A percentile compares a stretch with the other conserved stretches of the same genome.
These are phyloP conservation scores for Diophrys sp. DNA, from an alignment of 73 alveolate species.

Conservation along the genomic window DNA sequence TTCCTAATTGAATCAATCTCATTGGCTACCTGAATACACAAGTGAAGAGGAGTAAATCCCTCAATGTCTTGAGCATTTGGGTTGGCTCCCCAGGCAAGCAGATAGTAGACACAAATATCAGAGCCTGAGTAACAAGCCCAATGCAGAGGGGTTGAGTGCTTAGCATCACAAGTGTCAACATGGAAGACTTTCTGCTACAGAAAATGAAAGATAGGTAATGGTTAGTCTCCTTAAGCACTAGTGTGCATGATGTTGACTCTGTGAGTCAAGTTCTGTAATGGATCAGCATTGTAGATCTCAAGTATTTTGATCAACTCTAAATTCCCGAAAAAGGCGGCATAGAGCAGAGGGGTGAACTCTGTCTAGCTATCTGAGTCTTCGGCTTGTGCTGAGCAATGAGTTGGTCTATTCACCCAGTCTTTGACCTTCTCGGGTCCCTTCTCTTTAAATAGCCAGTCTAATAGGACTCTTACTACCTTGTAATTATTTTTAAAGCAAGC, in stretches of 20 bases:
- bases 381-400: not conserved
- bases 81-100: slow-evolving; percentile 69
- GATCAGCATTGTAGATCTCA: slow-evolving; percentile 63
- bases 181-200: slow-evolving; percentile 35
- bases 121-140: slow-evolving; percentile 79
- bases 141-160: slow-evolving; percentile 74
- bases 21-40: slow-evolving; percentile 49
- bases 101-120: slow-evolving; percentile 61
- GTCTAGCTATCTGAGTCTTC: not conserved
- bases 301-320: slow-evolving; percentile 22
- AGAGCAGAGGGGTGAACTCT: slow-evolving; percentile 1
- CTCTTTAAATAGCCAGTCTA: not conserved
- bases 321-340: not conserved
- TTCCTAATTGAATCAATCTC: slow-evolving; percentile 28
- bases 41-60: slow-evolving; percentile 85
- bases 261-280: slow-evolving; percentile 23
- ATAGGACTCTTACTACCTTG: not conserved
- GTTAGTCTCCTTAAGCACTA: slow-evolving; percentile 81
- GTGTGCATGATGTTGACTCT: slow-evolving; percentile 73
- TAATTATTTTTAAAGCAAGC: not conserved
- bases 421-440: not conserved
- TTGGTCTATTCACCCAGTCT: not conserved
- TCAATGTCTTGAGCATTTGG: slow-evolving; percentile 58
- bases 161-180: slow-evolving; percentile 59
- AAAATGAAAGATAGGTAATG: slow-evolving; percentile 67